Base-by-base conservation (phyloP, 768 basidiomycete genomes). In the Phlegmacium glaucopus region DNA sequence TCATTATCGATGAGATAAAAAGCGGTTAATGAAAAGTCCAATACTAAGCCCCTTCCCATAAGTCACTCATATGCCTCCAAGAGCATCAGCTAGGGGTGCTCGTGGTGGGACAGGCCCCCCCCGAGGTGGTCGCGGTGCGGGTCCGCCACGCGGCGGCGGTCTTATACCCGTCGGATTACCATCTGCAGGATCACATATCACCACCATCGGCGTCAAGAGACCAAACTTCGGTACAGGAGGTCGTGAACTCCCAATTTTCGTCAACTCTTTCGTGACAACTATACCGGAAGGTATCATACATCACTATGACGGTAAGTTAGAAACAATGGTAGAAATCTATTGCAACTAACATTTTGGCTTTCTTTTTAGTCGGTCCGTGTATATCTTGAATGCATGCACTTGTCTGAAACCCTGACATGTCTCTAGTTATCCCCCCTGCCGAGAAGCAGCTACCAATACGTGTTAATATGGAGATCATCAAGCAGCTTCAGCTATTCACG, bases 301-400 rank as follows among this genome's bases (percentile, higher is more conserved):
- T 50, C 90, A 91, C 56, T 90, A 91, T 56, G 88, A 92, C 61
- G 82, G 90, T 85, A 59, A 51, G 83, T 64, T 1, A 45, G 48
- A 44, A 40, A 39, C 25, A 44, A 45, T 38, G 5, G 29, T 53
- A 37, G 26, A 18, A 35, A 34, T 25, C 38, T 37, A 30, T 26
- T 30, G 44, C 42, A 58, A 36, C 56, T 44, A 15, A 34, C 32
- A 4, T 2, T 10, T 6, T 34, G 11, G 38, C 50, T 41, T 46
- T 22, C 42, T 42, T 29, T 40, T 27, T 53, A 80, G 77, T 78
- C 43, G 71, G 78, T 77, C 50, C 57, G 78, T n/a, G n/a, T 72
- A 36, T 35, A 22, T 45, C 39, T 38, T 29, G 4, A 29, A 18
- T 34, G 28, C n/a, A 29, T 41, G 12, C 16, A 25, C 29, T 44